A percentile compares a stretch with the other conserved stretches of the same genome.
These are phyloP conservation scores for Herpetomonas tarakana DNA, from an alignment of 208 protist genomes.

Conservation along the genomic window DNA sequence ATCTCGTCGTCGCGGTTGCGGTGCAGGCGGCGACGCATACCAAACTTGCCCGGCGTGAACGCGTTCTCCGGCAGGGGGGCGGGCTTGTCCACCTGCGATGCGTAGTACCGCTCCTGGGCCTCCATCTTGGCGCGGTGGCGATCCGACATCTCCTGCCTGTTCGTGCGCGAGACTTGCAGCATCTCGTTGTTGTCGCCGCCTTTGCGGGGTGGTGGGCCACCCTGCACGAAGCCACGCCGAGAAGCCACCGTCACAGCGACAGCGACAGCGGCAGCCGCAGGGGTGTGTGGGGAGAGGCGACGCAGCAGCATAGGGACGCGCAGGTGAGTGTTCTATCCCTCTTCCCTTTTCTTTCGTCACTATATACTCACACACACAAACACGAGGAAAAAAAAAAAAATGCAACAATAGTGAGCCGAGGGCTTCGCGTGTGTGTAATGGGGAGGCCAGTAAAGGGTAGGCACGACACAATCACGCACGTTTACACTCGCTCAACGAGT, in stretches of 20 bases:
- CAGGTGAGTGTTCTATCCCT: neutral
- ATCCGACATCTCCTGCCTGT: conserved; percentile 35
- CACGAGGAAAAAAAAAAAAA: conserved; percentile 1
- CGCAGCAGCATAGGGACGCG: neutral
- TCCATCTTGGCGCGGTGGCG: conserved; percentile 22
- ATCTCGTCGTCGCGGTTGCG: conserved; percentile 24
- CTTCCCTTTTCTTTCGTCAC: conserved; percentile 9
- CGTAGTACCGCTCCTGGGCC: conserved; percentile 49
- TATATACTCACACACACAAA: neutral
- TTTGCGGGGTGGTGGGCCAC: conserved; percentile 44
- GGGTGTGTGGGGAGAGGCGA: neutral
- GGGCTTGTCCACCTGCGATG: conserved; percentile 50
- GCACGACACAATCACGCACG: neutral
- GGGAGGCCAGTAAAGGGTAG: neutral
- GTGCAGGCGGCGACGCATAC: conserved; percentile 72
- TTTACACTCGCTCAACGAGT: too few species aligned
- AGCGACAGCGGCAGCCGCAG: neutral
- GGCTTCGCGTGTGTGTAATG: conserved; percentile 1
- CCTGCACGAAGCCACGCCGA: conserved; percentile 53
- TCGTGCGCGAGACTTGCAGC: conserved; percentile 16
- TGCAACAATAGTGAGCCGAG: conserved; percentile 1
- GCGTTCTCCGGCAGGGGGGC: conserved; percentile 71
- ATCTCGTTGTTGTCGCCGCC: conserved; percentile 17
- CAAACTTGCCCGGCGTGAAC: conserved; percentile 63
- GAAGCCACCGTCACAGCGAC: neutral